Evolutionary conservation across 768 basidiomycete species (phyloP), one percentile per base, ranked within the genome.

Genomic region (Floccularia luteovirens): DNA sequence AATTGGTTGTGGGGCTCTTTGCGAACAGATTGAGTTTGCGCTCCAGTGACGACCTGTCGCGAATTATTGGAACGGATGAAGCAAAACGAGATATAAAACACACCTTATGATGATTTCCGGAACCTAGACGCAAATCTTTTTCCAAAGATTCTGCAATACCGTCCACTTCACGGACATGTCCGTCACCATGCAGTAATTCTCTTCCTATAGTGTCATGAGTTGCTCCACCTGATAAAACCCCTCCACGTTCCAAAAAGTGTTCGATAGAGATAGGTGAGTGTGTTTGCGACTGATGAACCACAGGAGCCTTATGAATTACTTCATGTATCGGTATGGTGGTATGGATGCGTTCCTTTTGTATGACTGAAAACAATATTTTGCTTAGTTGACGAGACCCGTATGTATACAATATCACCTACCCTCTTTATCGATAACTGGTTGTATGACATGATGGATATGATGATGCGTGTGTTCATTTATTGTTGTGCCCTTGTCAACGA

Each of bases 371-470:
- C n/a, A n/a, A 41, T 28, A n/a, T 31, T 12, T 16, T 25, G 6
- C 8, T 8, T n/a, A 27, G 16, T 13, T 24, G 24, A 10, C 10
- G n/a, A n/a, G 24, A 16, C 8, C 2, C 27, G 27, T 28, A 17
- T 10, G 24, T 27, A 8, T 33, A n/a, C 2, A 20, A 31, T 3
- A 10, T 4, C 5, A 50, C 61, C 17, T 40, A 64, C 64, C 59
- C 37, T 64, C 57, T 61, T 64, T 63, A 48, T 64, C 53, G 31
- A 65, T 60, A 17, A 66, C 47, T 13, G 63, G 62, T 38, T 66
- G 63, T 13, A 64, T 57, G 21, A 64, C 48, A 23, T 66, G 62
- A 32, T 64, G 59, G 21, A 62, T 51, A 41, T 66, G 64, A 31
- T 64, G 62, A 23, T 63, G 58, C 13, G 56, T 42, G 5, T 50